These are phyloP conservation scores for Mucor plumbeus DNA, from an alignment of 371 early-diverging fungal species.

Conservation along the genomic window DNA sequence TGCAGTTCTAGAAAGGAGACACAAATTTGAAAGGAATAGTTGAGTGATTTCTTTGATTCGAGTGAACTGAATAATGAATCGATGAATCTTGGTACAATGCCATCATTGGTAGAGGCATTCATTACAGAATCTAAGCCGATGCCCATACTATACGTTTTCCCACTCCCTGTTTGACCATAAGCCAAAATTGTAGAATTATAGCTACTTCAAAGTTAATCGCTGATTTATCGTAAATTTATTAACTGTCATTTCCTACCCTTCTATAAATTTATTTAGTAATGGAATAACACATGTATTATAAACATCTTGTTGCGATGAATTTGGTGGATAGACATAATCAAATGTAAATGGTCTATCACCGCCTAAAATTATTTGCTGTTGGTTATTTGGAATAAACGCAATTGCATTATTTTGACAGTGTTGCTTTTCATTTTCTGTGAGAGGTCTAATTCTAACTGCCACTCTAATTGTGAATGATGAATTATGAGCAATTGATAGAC, in stretches of 20 bases:
- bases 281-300: constrained; percentile 73
- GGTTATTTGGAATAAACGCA: constrained; percentile 57
- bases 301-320: constrained; percentile 70
- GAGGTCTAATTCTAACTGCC: constrained; percentile 77
- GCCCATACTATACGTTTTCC: constrained; percentile 64
- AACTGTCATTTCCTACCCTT: constrained; percentile 68
- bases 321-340: constrained; percentile 84
- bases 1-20: constrained; percentile 93
- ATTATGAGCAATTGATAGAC: not conserved
- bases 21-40: constrained; percentile 62
- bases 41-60: constrained; percentile 37
- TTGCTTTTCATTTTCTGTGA: constrained; percentile 75
- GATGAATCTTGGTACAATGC: constrained; percentile 91
- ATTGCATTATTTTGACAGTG: constrained; percentile 66
- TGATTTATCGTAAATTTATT: constrained; percentile 2
- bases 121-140: constrained; percentile 47
- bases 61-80: constrained; percentile 62
- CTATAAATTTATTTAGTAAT: constrained; percentile 81
- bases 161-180: constrained; percentile 56
- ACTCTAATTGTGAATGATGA: constrained; percentile 49
- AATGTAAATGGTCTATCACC: constrained; percentile 79
- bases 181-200: constrained; percentile 1
- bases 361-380: constrained; percentile 66
- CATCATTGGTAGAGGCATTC: constrained; percentile 40
- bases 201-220: not conserved